Evolutionary conservation across 2,329 filamentous ascomycete genomes (phyloP).

Genomic region (Eutypa lata): DNA sequence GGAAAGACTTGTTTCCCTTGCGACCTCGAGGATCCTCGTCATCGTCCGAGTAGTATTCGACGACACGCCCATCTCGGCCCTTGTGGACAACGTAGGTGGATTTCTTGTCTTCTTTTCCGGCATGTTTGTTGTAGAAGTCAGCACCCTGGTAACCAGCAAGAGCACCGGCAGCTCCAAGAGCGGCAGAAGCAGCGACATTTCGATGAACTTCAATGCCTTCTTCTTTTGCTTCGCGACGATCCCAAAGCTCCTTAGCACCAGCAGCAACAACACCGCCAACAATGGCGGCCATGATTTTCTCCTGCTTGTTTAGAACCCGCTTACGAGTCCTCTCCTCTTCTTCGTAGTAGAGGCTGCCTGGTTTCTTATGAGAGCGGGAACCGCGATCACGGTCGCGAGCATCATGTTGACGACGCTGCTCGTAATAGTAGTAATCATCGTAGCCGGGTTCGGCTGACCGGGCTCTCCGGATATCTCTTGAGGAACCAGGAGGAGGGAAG

Average conservation of each 20-base stretch:
- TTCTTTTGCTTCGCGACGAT: conserved; percentile 55
- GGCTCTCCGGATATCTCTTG: conserved; percentile 54
- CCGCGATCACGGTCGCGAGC: conserved; percentile 43
- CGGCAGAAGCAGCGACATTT: conserved; percentile 57
- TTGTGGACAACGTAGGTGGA: conserved; percentile 52
- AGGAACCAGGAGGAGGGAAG: conserved; percentile 67
- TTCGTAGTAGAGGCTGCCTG: conserved; percentile 51
- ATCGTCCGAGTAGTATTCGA: conserved; percentile 57
- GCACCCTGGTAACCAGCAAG: conserved; percentile 63
- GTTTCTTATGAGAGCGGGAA: conserved; percentile 44
- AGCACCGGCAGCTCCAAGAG: conserved; percentile 61
- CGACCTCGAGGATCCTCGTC: conserved; percentile 53
- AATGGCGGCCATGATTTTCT: conserved; percentile 65
- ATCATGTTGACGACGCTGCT: conserved; percentile 35
- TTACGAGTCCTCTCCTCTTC: conserved; percentile 54
- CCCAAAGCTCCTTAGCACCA: conserved; percentile 64
- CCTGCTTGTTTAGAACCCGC: conserved; percentile 57
- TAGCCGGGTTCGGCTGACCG: conserved; percentile 61
- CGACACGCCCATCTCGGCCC: conserved; percentile 49
- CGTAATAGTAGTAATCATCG: conserved; percentile 61
- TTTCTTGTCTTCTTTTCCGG: conserved; percentile 52
- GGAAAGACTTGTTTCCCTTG: conserved; percentile 62
- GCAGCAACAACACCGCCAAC: conserved; percentile 63
- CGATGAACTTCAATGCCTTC: conserved; percentile 50
- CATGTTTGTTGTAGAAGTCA: conserved; percentile 60